Conservation (phyloP, 345 rosid genomes). For the Lumnitzera racemosa region DNA sequence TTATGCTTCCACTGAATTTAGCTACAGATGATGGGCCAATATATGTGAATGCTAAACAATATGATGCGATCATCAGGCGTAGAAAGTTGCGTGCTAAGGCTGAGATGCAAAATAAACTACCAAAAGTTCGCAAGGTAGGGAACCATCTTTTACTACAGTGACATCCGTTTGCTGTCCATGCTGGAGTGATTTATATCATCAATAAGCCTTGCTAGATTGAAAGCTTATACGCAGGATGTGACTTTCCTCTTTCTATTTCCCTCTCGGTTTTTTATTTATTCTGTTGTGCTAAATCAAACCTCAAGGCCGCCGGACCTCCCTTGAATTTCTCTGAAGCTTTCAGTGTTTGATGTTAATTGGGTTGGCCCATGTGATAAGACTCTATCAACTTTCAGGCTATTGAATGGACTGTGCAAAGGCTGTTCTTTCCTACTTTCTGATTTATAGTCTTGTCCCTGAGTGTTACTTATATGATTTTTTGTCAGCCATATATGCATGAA, state of each 20-base stretch:
- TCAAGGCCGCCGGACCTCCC: neutral
- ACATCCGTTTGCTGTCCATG: neutral
- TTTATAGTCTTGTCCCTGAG: neutral
- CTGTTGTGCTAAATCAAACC: neutral
- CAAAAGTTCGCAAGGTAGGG: constrained; percentile 60
- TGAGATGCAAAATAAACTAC: constrained; percentile 44
- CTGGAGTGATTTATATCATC: too few species aligned
- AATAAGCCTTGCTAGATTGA: too few species aligned
- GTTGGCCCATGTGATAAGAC: neutral
- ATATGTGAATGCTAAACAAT: constrained; percentile 92
- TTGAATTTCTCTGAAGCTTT: too few species aligned
- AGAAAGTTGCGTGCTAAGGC: constrained; percentile 89
- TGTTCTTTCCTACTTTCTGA: neutral
- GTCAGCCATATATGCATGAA: constrained; percentile 80
- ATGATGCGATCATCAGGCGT: constrained; percentile 89
- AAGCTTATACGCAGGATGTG: too few species aligned
- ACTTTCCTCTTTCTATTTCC: too few species aligned
- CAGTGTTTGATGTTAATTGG: neutral
- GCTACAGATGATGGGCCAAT: constrained; percentile 70
- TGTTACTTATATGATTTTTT: constrained; percentile 4
- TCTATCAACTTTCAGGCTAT: neutral
- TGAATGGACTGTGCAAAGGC: too few species aligned
- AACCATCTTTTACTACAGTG: neutral
- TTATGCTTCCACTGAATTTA: constrained; percentile 78
- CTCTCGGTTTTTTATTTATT: too few species aligned